phyloP scores from a whole-genome alignment of 805 yeast species.

The Metschnikowia amazonensis region DNA sequence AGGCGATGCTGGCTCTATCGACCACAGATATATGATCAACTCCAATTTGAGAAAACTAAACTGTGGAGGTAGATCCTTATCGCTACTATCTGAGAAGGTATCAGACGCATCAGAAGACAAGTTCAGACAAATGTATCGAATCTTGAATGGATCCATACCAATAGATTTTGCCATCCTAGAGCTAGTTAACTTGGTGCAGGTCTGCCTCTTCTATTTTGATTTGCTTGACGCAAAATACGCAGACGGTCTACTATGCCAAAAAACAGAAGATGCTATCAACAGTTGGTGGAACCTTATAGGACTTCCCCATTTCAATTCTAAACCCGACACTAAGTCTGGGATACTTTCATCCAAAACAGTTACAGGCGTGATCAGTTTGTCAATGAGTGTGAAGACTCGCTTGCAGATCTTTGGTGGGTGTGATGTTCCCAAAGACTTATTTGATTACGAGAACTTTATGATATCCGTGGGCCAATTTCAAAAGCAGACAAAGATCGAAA shows the following conservation, averaged over 20 bases:
- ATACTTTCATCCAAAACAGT: constrained; percentile 63
- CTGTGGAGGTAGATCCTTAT: constrained; percentile 83
- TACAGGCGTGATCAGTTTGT: constrained; percentile 75
- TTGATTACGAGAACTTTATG: constrained; percentile 68
- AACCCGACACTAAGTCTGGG: constrained; percentile 49
- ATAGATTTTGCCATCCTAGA: constrained; percentile 67
- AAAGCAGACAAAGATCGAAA: constrained; percentile 55
- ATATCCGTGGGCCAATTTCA: constrained; percentile 73
- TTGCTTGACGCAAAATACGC: constrained; percentile 63
- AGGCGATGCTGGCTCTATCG: constrained; percentile 51
- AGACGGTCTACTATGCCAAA: constrained; percentile 81
- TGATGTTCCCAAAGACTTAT: constrained; percentile 78
- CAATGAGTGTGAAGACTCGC: constrained; percentile 66
- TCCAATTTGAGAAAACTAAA: constrained; percentile 70
- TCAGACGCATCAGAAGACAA: constrained; percentile 78
- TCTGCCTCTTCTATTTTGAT: constrained; percentile 72
- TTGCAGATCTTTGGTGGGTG: constrained; percentile 33
- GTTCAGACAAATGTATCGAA: constrained; percentile 68
- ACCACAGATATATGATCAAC: constrained; percentile 64
- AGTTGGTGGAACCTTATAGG: constrained; percentile 86
- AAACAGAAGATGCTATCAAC: constrained; percentile 65
- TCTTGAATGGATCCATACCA: constrained; percentile 48
- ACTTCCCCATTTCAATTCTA: constrained; percentile 38
- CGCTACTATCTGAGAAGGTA: constrained; percentile 60
- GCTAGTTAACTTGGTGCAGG: constrained; percentile 70